Conservation (phyloP, 495 filamentous ascomycete genomes). For the Poronia punctata region DNA sequence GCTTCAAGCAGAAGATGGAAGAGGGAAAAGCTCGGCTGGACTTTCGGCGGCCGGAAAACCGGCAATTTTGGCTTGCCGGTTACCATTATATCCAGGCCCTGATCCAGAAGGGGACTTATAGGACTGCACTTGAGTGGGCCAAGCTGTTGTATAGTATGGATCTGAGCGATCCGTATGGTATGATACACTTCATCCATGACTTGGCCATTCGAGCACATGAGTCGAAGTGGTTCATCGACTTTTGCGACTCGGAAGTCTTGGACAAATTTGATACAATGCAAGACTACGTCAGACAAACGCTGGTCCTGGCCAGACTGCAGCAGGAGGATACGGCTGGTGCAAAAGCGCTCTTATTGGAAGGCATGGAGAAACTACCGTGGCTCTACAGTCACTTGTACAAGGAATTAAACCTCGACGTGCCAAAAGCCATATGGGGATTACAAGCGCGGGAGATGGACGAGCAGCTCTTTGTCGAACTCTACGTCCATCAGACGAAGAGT, state of each 20-base stretch:
- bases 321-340: conserved; percentile 58
- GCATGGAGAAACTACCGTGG: conserved; percentile 75
- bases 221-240: conserved; percentile 64
- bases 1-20: conserved; percentile 66
- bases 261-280: conserved; percentile 15
- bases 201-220: conserved; percentile 74
- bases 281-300: conserved; percentile 62
- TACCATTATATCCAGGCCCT: conserved; percentile 82
- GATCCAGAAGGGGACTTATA: conserved; percentile 83
- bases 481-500: conserved; percentile 72
- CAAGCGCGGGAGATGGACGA: conserved; percentile 61
- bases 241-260: conserved; percentile 55
- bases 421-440: conserved; percentile 74
- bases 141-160: conserved; percentile 75
- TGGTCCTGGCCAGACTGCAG: conserved; percentile 65
- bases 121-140: conserved; percentile 88
- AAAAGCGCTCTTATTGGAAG: conserved; percentile 51
- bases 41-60: conserved; percentile 74
- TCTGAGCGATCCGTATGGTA: conserved; percentile 75
- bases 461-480: conserved; percentile 68
- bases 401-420: conserved; percentile 65
- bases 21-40: conserved; percentile 73
- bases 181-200: conserved; percentile 72
- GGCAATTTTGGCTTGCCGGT: conserved; percentile 86
- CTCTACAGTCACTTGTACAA: conserved; percentile 69